Conservation (phyloP, 2,329 filamentous ascomycete species). For the Domatiomyces catenatus region DNA sequence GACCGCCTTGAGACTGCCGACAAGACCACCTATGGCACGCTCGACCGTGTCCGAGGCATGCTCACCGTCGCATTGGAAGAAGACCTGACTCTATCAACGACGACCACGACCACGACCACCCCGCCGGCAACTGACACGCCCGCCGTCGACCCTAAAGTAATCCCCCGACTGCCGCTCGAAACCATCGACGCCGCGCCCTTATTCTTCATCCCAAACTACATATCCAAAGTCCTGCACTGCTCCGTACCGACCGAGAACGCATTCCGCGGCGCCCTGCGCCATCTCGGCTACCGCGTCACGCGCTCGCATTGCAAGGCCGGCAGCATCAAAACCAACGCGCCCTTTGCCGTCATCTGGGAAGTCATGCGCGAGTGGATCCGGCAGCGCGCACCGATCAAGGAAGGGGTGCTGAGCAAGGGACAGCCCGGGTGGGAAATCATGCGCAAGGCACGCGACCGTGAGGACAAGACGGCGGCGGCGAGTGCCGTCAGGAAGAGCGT, state of each 20-base stretch:
- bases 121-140: conserved; percentile 19
- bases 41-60: conserved; percentile 76
- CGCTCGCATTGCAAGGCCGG: conserved; percentile 81
- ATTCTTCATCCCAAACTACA: conserved; percentile 61
- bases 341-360: conserved; percentile 81
- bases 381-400: conserved; percentile 64
- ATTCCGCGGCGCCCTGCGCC: conserved; percentile 64
- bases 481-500: conserved; percentile 26
- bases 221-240: conserved; percentile 66
- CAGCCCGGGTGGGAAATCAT: conserved; percentile 60
- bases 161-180: conserved; percentile 42
- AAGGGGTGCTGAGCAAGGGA: conserved; percentile 51
- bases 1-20: conserved; percentile 54
- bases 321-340: conserved; percentile 84
- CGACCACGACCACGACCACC: conserved; percentile 3
- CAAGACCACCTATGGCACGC: conserved; percentile 59
- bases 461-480: conserved; percentile 23
- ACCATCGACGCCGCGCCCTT: conserved; percentile 63
- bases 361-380: conserved; percentile 83
- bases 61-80: conserved; percentile 78
- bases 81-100: conserved; percentile 22
- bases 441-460: conserved; percentile 20
- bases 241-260: conserved; percentile 63
- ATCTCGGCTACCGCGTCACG: conserved; percentile 67
- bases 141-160: conserved; percentile 21